Conservation (phyloP, 2,329 filamentous ascomycete genomes). For the Aspergillus uvarum region DNA sequence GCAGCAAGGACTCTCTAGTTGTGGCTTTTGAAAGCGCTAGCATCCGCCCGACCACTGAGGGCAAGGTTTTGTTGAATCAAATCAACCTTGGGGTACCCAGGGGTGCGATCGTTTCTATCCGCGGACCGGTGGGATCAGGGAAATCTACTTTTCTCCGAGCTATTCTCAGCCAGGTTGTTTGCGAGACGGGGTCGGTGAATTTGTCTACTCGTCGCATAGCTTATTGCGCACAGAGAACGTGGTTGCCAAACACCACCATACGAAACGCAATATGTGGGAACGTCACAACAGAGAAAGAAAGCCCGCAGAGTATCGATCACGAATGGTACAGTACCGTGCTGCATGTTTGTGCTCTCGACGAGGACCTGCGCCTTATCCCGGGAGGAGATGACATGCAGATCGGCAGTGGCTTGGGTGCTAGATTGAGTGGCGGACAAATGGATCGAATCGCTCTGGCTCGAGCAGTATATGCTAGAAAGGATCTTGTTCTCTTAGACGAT, state of each 20-base stretch:
- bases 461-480: constrained; percentile 15
- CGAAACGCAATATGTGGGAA: constrained; percentile 39
- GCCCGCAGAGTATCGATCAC: constrained; percentile 12
- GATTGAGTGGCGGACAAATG: not conserved
- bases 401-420: not conserved
- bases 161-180: constrained; percentile 6
- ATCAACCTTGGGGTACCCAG: not conserved
- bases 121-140: constrained; percentile 15
- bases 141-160: constrained; percentile 14
- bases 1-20: too few relatives aligned
- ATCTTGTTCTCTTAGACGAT: constrained; percentile 20
- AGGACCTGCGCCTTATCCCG: constrained; percentile 26
- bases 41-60: not conserved
- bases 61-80: not conserved
- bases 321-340: constrained; percentile 22
- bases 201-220: not conserved
- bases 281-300: too few relatives aligned
- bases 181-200: not conserved
- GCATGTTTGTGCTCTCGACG: constrained; percentile 20
- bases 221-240: constrained; percentile 78
- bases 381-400: constrained; percentile 19
- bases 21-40: not conserved
- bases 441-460: constrained; percentile 10
- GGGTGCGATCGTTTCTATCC: constrained; percentile 8
- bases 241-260: constrained; percentile 82